phyloP scores from a whole-genome alignment of 441 rosid genomes.

The Euphorbia corollata region DNA sequence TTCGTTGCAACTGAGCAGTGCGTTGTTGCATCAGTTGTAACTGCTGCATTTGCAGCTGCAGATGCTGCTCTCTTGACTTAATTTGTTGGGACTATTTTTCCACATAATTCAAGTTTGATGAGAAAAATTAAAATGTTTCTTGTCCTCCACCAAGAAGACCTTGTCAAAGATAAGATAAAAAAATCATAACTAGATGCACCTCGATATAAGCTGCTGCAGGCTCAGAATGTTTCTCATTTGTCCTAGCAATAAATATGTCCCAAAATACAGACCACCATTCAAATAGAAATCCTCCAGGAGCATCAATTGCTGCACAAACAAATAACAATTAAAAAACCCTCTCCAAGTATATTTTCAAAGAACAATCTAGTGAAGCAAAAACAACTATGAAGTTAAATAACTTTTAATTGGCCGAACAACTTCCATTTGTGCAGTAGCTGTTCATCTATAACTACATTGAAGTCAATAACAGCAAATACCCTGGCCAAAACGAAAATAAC shows the following conservation, averaged over 20 bases:
- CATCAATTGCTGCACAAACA: conserved; percentile 56
- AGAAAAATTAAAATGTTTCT: neutral
- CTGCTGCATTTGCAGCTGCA: conserved; percentile 59
- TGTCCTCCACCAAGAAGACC: conserved; percentile 11
- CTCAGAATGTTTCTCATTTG: conserved; percentile 64
- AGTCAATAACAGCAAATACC: neutral
- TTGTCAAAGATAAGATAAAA: neutral
- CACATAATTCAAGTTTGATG: neutral
- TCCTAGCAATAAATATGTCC: conserved; percentile 74
- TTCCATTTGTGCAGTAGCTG: neutral
- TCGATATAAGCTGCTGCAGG: conserved; percentile 64
- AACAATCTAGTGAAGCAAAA: conserved; percentile 3
- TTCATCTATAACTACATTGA: neutral
- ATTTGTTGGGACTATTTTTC: conserved; percentile 43
- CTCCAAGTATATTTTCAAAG: neutral
- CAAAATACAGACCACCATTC: conserved; percentile 85
- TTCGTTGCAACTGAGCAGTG: conserved; percentile 47
- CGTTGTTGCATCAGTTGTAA: conserved; percentile 53
- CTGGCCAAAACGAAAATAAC: neutral
- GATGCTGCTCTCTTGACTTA: conserved; percentile 57
- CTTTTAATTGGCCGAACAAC: neutral
- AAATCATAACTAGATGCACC: conserved; percentile 31
- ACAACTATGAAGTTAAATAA: neutral
- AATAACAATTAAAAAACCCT: conserved; percentile 12
- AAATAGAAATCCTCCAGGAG: conserved; percentile 74